Evolutionary conservation across 257 asterid species (phyloP).

Genomic region (Nicotiana sylvestris): DNA sequence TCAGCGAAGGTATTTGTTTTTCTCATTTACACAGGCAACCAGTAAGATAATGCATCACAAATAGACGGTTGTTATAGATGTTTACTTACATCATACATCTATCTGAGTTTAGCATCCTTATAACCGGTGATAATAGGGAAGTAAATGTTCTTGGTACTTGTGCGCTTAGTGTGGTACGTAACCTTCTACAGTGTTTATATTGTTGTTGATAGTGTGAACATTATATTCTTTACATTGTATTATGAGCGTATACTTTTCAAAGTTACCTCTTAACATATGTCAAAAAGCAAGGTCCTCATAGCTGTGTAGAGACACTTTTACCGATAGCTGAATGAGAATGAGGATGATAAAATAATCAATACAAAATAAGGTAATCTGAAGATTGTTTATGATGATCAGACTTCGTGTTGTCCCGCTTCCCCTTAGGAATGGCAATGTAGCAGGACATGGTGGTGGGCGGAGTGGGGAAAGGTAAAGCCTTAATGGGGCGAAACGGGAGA

Average conservation of each 20-base stretch:
- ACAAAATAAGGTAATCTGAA: too few species aligned
- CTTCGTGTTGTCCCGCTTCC: too few species aligned
- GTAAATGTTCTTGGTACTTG: background rate
- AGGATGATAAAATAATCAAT: too few species aligned
- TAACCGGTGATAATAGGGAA: background rate
- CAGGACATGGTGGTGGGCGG: too few species aligned
- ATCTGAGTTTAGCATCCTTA: background rate
- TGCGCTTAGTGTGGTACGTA: background rate
- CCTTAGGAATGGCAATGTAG: too few species aligned
- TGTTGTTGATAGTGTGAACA: background rate
- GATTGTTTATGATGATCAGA: too few species aligned
- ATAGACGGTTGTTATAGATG: background rate
- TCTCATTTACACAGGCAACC: background rate
- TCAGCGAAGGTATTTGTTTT: conserved; percentile 60
- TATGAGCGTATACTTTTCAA: background rate
- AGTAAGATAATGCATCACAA: background rate
- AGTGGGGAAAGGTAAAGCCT: too few species aligned
- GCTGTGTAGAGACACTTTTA: too few species aligned
- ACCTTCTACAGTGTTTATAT: too few species aligned
- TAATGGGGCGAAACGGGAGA: too few species aligned
- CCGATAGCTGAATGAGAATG: too few species aligned
- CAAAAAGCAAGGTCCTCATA: background rate
- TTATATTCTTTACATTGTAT: background rate
- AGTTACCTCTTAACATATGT: background rate
- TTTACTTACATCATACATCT: background rate